Conservation (phyloP, 2,329 filamentous ascomycete species). For the Helminthosporium solani region DNA sequence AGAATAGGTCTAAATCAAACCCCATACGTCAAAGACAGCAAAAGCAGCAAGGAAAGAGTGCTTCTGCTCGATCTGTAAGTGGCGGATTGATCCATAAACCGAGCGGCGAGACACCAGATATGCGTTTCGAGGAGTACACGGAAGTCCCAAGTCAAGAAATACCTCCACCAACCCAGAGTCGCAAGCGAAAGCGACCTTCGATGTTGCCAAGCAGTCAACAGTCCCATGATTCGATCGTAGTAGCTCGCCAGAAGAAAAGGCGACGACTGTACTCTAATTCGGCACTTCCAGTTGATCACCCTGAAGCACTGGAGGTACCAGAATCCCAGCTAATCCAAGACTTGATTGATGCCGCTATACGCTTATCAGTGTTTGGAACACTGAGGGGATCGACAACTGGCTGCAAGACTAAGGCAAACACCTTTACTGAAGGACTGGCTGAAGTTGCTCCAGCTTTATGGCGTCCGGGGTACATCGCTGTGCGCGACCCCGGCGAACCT, state of each 20-base stretch:
- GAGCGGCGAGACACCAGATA: background rate
- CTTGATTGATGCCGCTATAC: conserved; percentile 41
- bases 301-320: background rate
- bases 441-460: conserved; percentile 44
- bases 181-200: conserved; percentile 1
- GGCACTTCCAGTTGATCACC: background rate
- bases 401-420: conserved; percentile 34
- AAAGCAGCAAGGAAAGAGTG: conserved; percentile 3
- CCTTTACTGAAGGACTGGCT: conserved; percentile 36
- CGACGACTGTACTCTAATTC: background rate
- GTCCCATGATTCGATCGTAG: too few species aligned
- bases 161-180: background rate
- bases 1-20: conserved; percentile 12
- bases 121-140: background rate
- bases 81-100: background rate
- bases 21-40: conserved; percentile 10
- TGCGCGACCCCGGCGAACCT: conserved; percentile 15
- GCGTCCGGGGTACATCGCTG: conserved; percentile 39
- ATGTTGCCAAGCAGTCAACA: background rate
- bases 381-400: conserved; percentile 20
- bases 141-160: background rate
- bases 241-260: background rate
- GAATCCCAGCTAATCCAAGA: conserved; percentile 10
- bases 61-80: background rate
- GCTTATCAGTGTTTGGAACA: conserved; percentile 36